phyloP scores from a whole-genome alignment of 176 grass and related monocot genomes.

The Bonia amplexicaulis region DNA sequence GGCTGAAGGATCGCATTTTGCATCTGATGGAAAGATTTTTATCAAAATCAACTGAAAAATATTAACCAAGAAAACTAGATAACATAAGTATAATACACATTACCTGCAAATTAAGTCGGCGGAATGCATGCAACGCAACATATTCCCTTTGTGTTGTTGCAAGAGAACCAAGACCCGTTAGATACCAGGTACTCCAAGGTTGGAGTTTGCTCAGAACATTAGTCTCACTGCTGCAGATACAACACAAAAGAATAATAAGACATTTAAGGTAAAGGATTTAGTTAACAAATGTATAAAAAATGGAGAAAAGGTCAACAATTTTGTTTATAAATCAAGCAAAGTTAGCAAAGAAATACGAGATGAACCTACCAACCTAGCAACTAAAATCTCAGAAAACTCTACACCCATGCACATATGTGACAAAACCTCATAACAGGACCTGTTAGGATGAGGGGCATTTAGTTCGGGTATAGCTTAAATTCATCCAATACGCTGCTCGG shows the following conservation, averaged over 20 bases:
- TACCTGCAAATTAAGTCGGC: constrained; percentile 83
- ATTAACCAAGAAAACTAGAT: constrained; percentile 17
- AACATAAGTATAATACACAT: neutral
- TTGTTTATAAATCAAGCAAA: neutral
- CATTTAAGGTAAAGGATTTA: neutral
- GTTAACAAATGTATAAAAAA: neutral
- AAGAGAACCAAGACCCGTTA: constrained; percentile 87
- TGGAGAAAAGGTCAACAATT: neutral
- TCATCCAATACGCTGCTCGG: neutral
- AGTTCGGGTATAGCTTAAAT: neutral
- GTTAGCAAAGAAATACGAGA: neutral
- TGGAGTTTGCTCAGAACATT: constrained; percentile 84
- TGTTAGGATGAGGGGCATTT: neutral
- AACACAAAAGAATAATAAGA: neutral
- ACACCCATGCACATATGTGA: neutral
- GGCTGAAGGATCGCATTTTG: constrained; percentile 98
- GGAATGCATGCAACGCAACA: constrained; percentile 89
- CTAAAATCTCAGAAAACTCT: neutral
- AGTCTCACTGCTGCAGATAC: constrained; percentile 36
- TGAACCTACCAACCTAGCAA: neutral
- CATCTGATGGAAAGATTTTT: constrained; percentile 57
- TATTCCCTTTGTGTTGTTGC: constrained; percentile 99
- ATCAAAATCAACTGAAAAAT: neutral
- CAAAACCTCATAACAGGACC: neutral
- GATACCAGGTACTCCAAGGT: constrained; percentile 69